Evolutionary conservation across 805 yeast genomes (phyloP), one percentile per base, ranked within the genome.

Genomic region (Geotrichum ghanense): DNA sequence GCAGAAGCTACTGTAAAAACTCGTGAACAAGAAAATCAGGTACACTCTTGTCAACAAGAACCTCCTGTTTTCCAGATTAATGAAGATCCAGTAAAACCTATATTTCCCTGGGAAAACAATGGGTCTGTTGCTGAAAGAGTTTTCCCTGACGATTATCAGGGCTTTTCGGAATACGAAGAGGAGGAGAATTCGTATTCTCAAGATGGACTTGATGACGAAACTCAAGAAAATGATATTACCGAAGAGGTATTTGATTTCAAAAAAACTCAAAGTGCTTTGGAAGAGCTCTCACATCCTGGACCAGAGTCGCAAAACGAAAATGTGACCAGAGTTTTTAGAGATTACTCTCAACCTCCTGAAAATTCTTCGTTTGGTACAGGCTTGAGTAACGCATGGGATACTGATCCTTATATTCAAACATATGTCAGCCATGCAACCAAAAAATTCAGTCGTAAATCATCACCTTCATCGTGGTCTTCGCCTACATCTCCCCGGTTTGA

Each of bases 101-200:
- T 31, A 42, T 51, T 59, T 22, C 63, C 63, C 2, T 59, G 51
- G 50, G 55, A 52, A 27, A n/a, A 20, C 27, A 37, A 43, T 14
- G 42, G 14, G 3, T 35, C 27, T n/a, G 16, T 41, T 20, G 46
- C 45, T 23, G 53, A 50, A 40, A 42, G 52, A 2, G 49, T 49
- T 3, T 47, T 45, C 43, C 48, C 51, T 5, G 51, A 44, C 10
- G 49, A 45, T 25, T 22, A 26, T n/a, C 40, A 7, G 12, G 19
- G 34, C 23, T 16, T 41, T 4, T 10, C 37, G 26, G 42, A 42
- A 25, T 12, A 12, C 16, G 42, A 12, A 6, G 42, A 39, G 6
- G 42, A 39, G 22, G 42, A 39, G 10, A 5, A 20, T 4, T 22
- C 19, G 6, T n/a, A 39, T 20, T n/a, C 4, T 5, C 22, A 22